Evolutionary conservation across 2,329 filamentous ascomycete species (phyloP).

Genomic region (Diaporthe batatas): DNA sequence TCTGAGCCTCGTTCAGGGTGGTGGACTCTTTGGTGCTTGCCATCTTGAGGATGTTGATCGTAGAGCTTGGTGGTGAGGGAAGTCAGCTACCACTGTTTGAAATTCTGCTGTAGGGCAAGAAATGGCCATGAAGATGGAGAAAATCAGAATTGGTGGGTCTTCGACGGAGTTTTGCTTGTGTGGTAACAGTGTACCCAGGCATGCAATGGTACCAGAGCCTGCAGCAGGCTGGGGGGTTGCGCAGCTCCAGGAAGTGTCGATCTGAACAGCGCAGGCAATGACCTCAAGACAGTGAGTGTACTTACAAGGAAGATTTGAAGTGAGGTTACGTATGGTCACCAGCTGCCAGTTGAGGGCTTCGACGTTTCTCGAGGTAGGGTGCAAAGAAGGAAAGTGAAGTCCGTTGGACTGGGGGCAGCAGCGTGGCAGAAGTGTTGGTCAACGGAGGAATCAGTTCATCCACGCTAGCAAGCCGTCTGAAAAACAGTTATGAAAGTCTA

Average conservation of each 20-base stretch:
- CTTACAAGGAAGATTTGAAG: slow-evolving; percentile 1
- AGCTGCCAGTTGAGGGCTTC: background rate
- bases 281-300: background rate
- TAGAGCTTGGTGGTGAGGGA: background rate
- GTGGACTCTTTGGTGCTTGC: background rate
- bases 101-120: background rate
- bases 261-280: too few relatives aligned
- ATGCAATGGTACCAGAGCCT: background rate
- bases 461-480: background rate
- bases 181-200: background rate
- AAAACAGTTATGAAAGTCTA: too few relatives aligned
- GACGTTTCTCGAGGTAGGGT: background rate
- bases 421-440: background rate
- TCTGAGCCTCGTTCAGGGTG: slow-evolving; percentile 31
- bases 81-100: background rate
- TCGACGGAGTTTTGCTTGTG: background rate
- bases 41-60: background rate
- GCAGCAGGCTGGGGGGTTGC: background rate
- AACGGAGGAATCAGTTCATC: background rate
- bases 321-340: background rate
- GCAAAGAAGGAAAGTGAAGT: background rate
- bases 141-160: too few relatives aligned
- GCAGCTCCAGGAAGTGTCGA: background rate
- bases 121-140: background rate
- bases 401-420: background rate